Base-by-base conservation (phyloP, 768 basidiomycete genomes). In the Leccinum pellstonianum region DNA sequence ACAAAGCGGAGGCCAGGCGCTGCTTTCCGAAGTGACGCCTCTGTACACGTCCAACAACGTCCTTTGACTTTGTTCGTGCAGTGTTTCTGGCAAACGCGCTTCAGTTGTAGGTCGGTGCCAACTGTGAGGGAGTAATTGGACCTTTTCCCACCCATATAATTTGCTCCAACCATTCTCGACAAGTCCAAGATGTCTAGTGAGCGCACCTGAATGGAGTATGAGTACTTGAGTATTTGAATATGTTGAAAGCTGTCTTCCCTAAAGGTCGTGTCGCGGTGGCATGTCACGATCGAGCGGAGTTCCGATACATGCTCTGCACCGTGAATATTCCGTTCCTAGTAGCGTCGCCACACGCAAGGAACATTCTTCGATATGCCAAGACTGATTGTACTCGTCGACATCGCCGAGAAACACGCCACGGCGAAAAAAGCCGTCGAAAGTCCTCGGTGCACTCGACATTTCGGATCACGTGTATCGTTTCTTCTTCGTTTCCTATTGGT, bases 91-190 rank as follows among this genome's bases (percentile, higher is more conserved):
- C 10, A 46, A 50, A 17, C 53, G 33, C n/a, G 19, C 21, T 52
- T 37, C 27, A 37, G 27, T 19, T 54, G 47, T 51, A 56, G 55
- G 55, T 48, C 10, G 1, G 23, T n/a, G 12, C n/a, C 8, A 56
- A 25, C 10, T 23, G 31, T 47, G 31, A 38, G 35, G 41, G 23
- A 23, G 46, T 15, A 57, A 55, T 19, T 71, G 37, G 52, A 86
- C 87, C 85, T 79, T 75, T 83, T 86, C 12, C 88, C 88, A 23
- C 88, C 88, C 86, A 87, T 89, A 62, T 89, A 90, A 65, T 90
- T 90, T 31, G 86, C 88, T 6, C 88, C 87, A 21, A 75, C 74
- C 86, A 88, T 87, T 52, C 25, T 56, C 21, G 49, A 23, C n/a
- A 52, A 10, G 23, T 8, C 27, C 12, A 48, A 41, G 19, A 49